phyloP scores from a whole-genome alignment of 2,329 filamentous ascomycete genomes.

The Lecanicillium sp. region DNA sequence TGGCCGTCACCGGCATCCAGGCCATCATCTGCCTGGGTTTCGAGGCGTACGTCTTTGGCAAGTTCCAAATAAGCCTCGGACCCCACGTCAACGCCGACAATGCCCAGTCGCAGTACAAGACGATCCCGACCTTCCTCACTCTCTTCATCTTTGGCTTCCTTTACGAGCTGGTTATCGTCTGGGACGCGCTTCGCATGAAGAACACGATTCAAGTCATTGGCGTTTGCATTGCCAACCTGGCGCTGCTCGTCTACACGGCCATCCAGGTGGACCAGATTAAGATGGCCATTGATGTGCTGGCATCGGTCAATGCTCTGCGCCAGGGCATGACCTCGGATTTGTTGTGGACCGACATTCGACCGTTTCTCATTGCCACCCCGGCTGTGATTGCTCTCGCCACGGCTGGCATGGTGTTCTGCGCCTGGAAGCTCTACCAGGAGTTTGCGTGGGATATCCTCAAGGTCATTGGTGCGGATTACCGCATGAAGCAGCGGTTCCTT shows the following conservation, averaged over 20 bases:
- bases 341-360: conserved; percentile 63
- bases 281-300: conserved; percentile 57
- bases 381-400: conserved; percentile 73
- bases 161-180: conserved; percentile 83
- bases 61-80: conserved; percentile 62
- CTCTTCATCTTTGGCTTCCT: conserved; percentile 97
- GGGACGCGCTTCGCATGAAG: conserved; percentile 87
- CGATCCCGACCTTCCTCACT: conserved; percentile 91
- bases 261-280: conserved; percentile 90
- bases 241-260: conserved; percentile 83
- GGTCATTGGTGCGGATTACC: conserved; percentile 93
- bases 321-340: conserved; percentile 20
- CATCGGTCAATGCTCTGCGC: conserved; percentile 34
- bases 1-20: conserved; percentile 66
- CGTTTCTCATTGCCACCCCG: conserved; percentile 79
- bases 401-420: conserved; percentile 63
- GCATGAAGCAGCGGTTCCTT: conserved; percentile 93
- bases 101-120: conserved; percentile 48
- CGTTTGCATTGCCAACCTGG: conserved; percentile 85
- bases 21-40: conserved; percentile 73
- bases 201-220: conserved; percentile 99
- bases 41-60: conserved; percentile 88
- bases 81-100: conserved; percentile 29
- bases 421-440: conserved; percentile 96
- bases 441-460: conserved; percentile 99